These are phyloP conservation scores for Breviolum minutum DNA, from an alignment of 73 alveolate species.

Conservation along the genomic window DNA sequence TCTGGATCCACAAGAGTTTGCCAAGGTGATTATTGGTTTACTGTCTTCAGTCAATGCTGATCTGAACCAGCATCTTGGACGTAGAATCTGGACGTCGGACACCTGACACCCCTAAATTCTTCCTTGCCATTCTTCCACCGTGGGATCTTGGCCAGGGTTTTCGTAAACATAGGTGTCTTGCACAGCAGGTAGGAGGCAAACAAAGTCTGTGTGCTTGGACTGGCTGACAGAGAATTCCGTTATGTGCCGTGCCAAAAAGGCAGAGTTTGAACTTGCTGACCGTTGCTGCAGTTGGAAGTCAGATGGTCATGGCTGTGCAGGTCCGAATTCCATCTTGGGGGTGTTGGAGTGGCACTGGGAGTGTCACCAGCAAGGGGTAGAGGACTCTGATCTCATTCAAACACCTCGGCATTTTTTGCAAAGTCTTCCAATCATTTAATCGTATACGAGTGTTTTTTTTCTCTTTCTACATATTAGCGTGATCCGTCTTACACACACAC, in stretches of 20 bases:
- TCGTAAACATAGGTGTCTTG: too few relatives aligned
- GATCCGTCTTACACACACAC: too few relatives aligned
- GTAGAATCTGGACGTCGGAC: background rate
- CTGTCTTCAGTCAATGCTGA: slow-evolving; percentile 88
- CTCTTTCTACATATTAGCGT: too few relatives aligned
- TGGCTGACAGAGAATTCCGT: background rate
- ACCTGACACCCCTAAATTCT: background rate
- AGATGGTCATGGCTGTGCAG: slow-evolving; percentile 95
- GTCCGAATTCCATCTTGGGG: background rate
- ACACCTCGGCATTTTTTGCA: too few relatives aligned
- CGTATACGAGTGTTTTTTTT: too few relatives aligned
- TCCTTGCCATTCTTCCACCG: background rate
- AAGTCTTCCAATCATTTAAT: too few relatives aligned
- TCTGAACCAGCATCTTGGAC: slow-evolving; percentile 51
- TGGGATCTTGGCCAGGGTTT: too few relatives aligned
- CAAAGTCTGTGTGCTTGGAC: background rate
- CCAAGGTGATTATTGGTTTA: slow-evolving; percentile 44
- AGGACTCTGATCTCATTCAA: background rate
- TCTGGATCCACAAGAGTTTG: background rate
- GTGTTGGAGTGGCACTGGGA: background rate
- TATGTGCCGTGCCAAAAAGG: background rate
- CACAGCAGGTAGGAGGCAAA: too few relatives aligned
- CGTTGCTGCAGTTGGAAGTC: slow-evolving; percentile 80
- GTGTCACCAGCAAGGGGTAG: background rate
- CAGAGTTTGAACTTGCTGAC: slow-evolving; percentile 74